Conservation (phyloP, 2,329 filamentous ascomycete genomes). For the Zasmidium citrigriseum region DNA sequence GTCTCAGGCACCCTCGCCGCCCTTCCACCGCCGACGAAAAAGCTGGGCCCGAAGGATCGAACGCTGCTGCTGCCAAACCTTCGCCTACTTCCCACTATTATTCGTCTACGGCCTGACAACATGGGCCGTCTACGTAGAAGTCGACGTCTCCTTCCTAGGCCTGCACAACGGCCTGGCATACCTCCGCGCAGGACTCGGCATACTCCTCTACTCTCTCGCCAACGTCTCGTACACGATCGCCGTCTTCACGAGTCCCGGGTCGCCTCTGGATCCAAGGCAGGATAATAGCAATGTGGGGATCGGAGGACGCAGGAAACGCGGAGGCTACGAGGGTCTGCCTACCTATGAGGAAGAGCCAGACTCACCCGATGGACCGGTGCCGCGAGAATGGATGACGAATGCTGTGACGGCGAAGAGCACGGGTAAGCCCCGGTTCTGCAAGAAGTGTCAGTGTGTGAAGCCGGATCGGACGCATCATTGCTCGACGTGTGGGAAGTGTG, state of each 20-base stretch:
- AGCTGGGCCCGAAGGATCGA: slow-evolving; percentile 70
- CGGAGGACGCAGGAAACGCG: slow-evolving; percentile 19
- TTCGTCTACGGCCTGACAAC: slow-evolving; percentile 62
- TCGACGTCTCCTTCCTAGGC: slow-evolving; percentile 53
- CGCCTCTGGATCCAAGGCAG: slow-evolving; percentile 50
- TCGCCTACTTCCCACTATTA: slow-evolving; percentile 27
- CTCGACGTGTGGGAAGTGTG: slow-evolving; percentile 88
- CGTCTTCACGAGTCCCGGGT: slow-evolving; percentile 88
- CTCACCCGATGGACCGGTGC: slow-evolving; percentile 14
- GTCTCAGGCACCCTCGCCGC: slow-evolving; percentile 28
- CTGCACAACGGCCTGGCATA: slow-evolving; percentile 19
- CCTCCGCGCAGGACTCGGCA: slow-evolving; percentile 57
- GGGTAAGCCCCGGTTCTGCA: slow-evolving; percentile 86
- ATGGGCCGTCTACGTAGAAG: slow-evolving; percentile 89
- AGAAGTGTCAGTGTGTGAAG: slow-evolving; percentile 94
- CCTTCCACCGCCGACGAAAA: slow-evolving; percentile 34
- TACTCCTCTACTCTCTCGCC: slow-evolving; percentile 74
- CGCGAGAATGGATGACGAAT: slow-evolving; percentile 44
- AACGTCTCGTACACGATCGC: slow-evolving; percentile 90
- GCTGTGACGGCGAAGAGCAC: slow-evolving; percentile 86
- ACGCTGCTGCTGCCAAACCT: slow-evolving; percentile 74
- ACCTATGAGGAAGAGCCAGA: slow-evolving; percentile 62
- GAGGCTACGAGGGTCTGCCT: slow-evolving; percentile 77
- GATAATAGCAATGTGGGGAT: slow-evolving; percentile 14
- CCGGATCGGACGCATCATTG: slow-evolving; percentile 97